Evolutionary conservation across 176 grass and related monocot species (phyloP).

Genomic region (sorghum (Sorghum bicolor)): DNA sequence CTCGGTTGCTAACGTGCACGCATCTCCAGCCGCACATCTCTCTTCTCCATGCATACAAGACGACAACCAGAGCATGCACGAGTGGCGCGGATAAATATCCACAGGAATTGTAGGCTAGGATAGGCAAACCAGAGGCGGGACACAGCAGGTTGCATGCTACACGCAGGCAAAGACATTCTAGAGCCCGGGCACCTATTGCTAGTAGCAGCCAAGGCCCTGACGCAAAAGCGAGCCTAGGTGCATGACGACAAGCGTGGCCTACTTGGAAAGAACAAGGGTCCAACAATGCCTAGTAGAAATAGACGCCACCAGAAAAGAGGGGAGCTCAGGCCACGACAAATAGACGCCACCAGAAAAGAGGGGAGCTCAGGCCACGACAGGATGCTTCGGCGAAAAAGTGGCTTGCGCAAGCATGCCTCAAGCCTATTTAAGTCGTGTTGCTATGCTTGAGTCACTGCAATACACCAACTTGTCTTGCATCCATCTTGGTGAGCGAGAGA

Average conservation of each 20-base stretch:
- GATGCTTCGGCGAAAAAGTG: neutral
- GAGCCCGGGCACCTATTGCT: rapidly evolving
- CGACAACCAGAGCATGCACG: too few relatives aligned
- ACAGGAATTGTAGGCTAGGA: neutral
- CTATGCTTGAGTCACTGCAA: neutral
- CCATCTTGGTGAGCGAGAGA: neutral
- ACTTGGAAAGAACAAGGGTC: neutral
- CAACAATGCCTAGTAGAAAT: neutral
- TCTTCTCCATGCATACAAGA: too few relatives aligned
- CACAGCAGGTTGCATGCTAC: neutral
- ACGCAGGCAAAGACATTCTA: neutral
- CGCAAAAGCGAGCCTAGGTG: neutral
- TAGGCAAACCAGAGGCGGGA: neutral
- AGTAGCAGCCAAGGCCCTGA: too few relatives aligned
- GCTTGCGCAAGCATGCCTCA: neutral
- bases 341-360: neutral
- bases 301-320: neutral
- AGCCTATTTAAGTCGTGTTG: neutral
- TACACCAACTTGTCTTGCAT: neutral
- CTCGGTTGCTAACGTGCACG: too few relatives aligned
- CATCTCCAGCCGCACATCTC: too few relatives aligned
- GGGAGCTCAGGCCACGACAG: neutral
- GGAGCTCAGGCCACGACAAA: neutral
- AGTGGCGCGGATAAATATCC: neutral
- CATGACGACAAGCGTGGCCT: neutral